Conservation (phyloP, 2,329 filamentous ascomycete genomes). For the Nemania sp. region DNA sequence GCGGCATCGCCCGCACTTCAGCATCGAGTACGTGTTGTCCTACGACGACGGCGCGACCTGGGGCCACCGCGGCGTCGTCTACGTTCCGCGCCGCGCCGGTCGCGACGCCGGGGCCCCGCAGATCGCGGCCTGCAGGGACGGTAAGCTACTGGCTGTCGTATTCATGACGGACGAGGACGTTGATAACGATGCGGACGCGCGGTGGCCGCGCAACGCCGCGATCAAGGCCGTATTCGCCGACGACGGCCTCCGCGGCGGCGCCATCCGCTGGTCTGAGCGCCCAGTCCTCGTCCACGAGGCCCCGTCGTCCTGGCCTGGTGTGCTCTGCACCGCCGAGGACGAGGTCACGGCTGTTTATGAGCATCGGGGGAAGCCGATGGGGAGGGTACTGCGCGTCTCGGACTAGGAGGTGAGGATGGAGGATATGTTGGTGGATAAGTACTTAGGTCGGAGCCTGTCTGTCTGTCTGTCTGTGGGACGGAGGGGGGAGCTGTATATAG, state of each 20-base stretch:
- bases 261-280: conserved; percentile 43
- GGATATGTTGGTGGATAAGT: background rate
- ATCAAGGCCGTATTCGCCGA: conserved; percentile 48
- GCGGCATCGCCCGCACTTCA: conserved; percentile 45
- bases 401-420: background rate
- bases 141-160: conserved; percentile 47
- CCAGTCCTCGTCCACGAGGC: conserved; percentile 37
- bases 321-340: conserved; percentile 37
- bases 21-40: conserved; percentile 50
- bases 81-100: conserved; percentile 42
- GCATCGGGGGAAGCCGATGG: conserved; percentile 37
- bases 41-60: conserved; percentile 50
- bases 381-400: conserved; percentile 31
- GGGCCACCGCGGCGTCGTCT: conserved; percentile 48
- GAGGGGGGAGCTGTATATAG: no score
- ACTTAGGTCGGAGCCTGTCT: no score
- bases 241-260: conserved; percentile 40
- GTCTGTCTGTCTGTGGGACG: no score
- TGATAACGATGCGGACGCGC: no score
- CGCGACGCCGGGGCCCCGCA: conserved; percentile 52
- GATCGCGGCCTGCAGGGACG: conserved; percentile 47
- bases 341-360: conserved; percentile 42
- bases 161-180: conserved; percentile 54
- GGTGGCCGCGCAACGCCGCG: conserved; percentile 47
- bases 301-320: conserved; percentile 44